Evolutionary conservation across 768 basidiomycete genomes (phyloP).

Genomic region (Harrya chromipes): DNA sequence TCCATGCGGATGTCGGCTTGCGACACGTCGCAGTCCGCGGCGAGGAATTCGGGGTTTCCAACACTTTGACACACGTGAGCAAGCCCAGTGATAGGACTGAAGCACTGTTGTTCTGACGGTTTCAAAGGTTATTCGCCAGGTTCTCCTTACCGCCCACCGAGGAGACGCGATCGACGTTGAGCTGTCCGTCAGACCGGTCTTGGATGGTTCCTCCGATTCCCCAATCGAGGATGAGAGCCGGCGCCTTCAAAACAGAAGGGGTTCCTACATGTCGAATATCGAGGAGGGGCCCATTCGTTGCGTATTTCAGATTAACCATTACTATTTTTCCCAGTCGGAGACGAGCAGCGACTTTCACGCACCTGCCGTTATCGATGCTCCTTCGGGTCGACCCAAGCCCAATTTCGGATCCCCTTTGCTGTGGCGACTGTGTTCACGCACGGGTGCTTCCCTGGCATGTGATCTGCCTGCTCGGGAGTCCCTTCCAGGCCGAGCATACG

Average conservation of each 20-base stretch:
- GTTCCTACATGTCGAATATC: conserved; percentile 23
- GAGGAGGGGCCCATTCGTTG: conserved; percentile 47
- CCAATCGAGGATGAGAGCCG: conserved; percentile 23
- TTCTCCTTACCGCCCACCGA: conserved; percentile 59
- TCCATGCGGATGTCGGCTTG: conserved; percentile 85
- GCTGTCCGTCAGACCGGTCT: conserved; percentile 49
- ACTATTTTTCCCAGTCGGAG: conserved; percentile 31
- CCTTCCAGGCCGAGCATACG: conserved; percentile 54
- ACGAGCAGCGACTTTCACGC: conserved; percentile 7
- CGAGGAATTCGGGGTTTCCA: conserved; percentile 81
- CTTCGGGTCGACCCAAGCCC: conserved; percentile 32
- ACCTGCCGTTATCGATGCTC: conserved; percentile 8
- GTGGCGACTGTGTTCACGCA: conserved; percentile 56
- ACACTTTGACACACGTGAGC: conserved; percentile 82
- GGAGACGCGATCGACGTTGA: conserved; percentile 89
- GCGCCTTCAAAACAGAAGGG: conserved; percentile 22
- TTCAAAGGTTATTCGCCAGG: conserved; percentile 76
- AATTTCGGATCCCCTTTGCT: conserved; percentile 53
- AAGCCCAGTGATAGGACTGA: background rate
- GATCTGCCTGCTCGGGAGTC: conserved; percentile 43
- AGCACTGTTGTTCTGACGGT: conserved; percentile 15
- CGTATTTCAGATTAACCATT: conserved; percentile 55
- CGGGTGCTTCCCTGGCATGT: conserved; percentile 44
- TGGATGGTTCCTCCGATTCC: conserved; percentile 24
- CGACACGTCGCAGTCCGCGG: conserved; percentile 84